Evolutionary conservation across 2,329 filamentous ascomycete species (phyloP).

Genomic region (Neonectria hederae): DNA sequence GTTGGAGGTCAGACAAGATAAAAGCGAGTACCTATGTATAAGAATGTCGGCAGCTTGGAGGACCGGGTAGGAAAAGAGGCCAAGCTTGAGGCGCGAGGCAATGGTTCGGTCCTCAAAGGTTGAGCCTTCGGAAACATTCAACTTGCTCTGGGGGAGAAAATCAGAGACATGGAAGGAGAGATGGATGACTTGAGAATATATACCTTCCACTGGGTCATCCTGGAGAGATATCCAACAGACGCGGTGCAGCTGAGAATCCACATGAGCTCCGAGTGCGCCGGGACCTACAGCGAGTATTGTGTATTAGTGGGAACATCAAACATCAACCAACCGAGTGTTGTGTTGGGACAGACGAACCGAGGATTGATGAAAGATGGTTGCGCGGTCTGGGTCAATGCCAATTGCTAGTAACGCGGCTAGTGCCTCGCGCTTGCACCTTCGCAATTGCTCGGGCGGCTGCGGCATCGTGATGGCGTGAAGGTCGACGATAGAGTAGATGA

Average conservation of each 20-base stretch:
- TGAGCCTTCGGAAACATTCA: slow-evolving; percentile 69
- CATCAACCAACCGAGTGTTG: not conserved
- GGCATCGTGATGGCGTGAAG: slow-evolving; percentile 89
- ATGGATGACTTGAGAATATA: not conserved
- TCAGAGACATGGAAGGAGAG: slow-evolving; percentile 15
- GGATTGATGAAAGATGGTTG: slow-evolving; percentile 84
- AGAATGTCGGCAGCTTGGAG: slow-evolving; percentile 95
- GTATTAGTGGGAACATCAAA: not conserved
- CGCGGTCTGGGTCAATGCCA: slow-evolving; percentile 81
- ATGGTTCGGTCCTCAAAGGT: slow-evolving; percentile 66
- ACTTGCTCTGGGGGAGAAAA: slow-evolving; percentile 69
- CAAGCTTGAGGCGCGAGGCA: slow-evolving; percentile 76
- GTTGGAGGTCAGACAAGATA: not conserved
- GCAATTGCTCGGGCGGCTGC: slow-evolving; percentile 70
- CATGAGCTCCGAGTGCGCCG: slow-evolving; percentile 89
- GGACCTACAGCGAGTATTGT: slow-evolving; percentile 59
- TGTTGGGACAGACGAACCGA: slow-evolving; percentile 60
- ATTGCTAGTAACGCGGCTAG: slow-evolving; percentile 85
- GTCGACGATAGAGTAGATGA: slow-evolving; percentile 91
- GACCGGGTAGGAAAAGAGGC: slow-evolving; percentile 95
- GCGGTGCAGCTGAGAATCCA: slow-evolving; percentile 95
- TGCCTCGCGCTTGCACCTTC: slow-evolving; percentile 74
- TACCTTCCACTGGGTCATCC: slow-evolving; percentile 99
- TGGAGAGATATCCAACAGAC: slow-evolving; percentile 89
- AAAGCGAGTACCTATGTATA: slow-evolving; percentile 71